Evolutionary conservation across 257 asterid genomes (phyloP).

Genomic region (Solanum gracilifrons): DNA sequence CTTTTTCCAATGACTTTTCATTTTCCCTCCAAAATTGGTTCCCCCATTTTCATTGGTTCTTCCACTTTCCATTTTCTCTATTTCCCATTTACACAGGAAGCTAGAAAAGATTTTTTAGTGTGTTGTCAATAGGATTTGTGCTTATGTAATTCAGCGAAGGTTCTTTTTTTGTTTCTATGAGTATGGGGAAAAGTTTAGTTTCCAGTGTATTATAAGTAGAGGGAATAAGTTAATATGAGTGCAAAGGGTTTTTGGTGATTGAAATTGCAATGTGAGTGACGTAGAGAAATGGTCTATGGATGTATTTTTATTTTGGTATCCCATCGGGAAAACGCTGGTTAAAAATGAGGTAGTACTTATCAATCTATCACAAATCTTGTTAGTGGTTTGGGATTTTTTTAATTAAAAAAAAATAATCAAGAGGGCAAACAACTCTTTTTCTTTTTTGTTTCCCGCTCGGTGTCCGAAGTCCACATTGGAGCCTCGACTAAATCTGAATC

Average conservation of each 20-base stretch:
- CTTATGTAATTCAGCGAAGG: not conserved
- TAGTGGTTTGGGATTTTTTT: not conserved
- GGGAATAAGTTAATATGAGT: not conserved
- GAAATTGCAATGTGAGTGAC: not conserved
- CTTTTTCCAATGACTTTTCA: no score
- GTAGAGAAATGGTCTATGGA: not conserved
- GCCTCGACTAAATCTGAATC: no score
- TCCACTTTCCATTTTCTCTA: no score
- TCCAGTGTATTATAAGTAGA: not conserved
- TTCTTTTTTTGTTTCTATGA: not conserved
- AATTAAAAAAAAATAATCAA: not conserved
- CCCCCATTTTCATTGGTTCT: no score
- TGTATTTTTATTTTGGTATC: not conserved
- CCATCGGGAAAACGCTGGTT: not conserved
- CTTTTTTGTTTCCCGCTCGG: no score
- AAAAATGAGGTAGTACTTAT: not conserved
- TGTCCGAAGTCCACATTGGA: no score
- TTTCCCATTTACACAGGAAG: no score
- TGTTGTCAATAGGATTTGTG: not conserved
- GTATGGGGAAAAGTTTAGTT: not conserved
- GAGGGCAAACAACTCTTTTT: not conserved
- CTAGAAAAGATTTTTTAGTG: not conserved
- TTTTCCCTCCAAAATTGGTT: no score
- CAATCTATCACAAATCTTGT: not conserved
- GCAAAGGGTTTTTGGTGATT: not conserved